phyloP scores from a whole-genome alignment of 2,329 filamentous ascomycete genomes.

The Colletotrichum truncatum region DNA sequence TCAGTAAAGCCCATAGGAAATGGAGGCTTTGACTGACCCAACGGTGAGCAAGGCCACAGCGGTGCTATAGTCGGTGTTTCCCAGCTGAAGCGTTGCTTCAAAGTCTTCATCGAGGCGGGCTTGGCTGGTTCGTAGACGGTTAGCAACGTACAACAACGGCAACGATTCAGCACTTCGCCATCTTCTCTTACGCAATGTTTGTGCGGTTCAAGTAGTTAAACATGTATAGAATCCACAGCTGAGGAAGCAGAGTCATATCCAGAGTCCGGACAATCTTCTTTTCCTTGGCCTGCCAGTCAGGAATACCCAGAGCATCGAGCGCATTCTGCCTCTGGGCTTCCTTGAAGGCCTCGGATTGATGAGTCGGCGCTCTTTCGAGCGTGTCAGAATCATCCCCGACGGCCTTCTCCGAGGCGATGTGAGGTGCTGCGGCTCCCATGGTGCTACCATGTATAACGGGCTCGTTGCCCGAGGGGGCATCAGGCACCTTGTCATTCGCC shows the following conservation, averaged over 20 bases:
- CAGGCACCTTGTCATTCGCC: not conserved
- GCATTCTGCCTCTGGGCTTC: not conserved
- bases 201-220: slow-evolving; percentile 34
- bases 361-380: not conserved
- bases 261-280: slow-evolving; percentile 31
- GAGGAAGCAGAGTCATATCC: slow-evolving; percentile 32
- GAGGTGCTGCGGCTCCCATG: not conserved
- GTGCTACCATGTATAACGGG: not conserved
- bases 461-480: not conserved
- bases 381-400: not conserved
- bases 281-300: slow-evolving; percentile 19
- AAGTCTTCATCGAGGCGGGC: slow-evolving; percentile 31
- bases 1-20: not conserved
- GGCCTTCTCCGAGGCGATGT: not conserved
- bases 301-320: slow-evolving; percentile 6
- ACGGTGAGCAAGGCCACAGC: slow-evolving; percentile 37
- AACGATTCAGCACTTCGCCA: not conserved
- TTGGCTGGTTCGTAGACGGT: slow-evolving; percentile 28
- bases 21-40: slow-evolving; percentile 18
- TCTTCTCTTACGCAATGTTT: slow-evolving; percentile 28
- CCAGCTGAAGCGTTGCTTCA: slow-evolving; percentile 34
- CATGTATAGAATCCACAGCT: slow-evolving; percentile 34
- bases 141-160: too few relatives aligned
- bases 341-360: not conserved
- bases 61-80: slow-evolving; percentile 34